Percentiles rank a stretch among this genome's conserved stretches.
Evolutionary conservation across 192 early-diverging fungal species (phyloP).

Genomic region (Globomyces pollinis-pini): DNA sequence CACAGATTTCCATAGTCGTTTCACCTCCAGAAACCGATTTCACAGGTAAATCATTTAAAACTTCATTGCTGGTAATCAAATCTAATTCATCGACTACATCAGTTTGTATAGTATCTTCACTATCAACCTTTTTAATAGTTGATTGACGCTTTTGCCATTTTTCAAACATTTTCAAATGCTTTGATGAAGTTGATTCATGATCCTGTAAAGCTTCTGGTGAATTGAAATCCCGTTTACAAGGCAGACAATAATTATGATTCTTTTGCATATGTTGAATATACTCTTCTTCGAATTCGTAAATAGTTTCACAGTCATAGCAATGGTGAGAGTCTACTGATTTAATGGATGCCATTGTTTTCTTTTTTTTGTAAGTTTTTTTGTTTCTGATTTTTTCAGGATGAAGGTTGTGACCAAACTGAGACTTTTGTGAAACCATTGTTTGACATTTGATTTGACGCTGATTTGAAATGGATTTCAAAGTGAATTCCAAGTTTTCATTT

Average conservation of each 20-base stretch:
- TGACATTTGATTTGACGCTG: no score
- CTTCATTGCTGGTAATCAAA: neutral
- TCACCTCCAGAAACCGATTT: neutral
- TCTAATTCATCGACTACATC: neutral
- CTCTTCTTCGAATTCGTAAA: neutral
- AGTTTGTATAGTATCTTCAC: neutral
- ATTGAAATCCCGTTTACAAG: neutral
- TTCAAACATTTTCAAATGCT: neutral
- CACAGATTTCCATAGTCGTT: neutral
- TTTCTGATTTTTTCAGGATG: no score
- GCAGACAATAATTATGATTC: neutral
- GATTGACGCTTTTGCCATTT: neutral
- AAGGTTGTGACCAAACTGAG: no score
- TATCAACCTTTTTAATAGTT: neutral
- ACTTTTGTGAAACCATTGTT: no score
- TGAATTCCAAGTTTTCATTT: no score
- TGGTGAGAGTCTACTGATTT: no score
- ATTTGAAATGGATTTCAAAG: no score
- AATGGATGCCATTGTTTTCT: no score
- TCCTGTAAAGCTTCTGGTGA: conserved; percentile 1
- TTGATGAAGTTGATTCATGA: neutral
- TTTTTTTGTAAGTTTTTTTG: no score
- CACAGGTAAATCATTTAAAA: neutral
- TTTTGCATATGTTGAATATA: neutral
- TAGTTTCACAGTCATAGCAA: neutral